A percentile compares a stretch with the other conserved stretches of the same genome.
These are phyloP conservation scores for Lepidopterella palustris DNA, from an alignment of 495 filamentous ascomycete species.

Conservation along the genomic window DNA sequence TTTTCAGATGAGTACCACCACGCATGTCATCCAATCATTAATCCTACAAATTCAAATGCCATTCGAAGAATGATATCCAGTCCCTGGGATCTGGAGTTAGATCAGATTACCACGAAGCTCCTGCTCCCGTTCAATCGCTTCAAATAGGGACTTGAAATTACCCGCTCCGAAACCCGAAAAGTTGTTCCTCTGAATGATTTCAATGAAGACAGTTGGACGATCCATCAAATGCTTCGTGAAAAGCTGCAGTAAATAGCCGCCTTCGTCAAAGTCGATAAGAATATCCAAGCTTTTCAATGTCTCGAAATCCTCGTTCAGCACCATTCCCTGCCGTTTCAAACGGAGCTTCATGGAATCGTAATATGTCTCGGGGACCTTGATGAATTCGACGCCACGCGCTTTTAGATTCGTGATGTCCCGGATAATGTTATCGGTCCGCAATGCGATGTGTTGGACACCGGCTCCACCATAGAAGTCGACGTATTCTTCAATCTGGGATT, in stretches of 20 bases:
- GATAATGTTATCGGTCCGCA: slow-evolving; percentile 74
- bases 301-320: slow-evolving; percentile 69
- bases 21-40: too few species aligned
- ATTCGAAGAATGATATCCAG: too few species aligned
- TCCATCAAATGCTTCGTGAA: slow-evolving; percentile 89
- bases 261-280: slow-evolving; percentile 86
- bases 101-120: slow-evolving; percentile 68
- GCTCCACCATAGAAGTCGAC: slow-evolving; percentile 79
- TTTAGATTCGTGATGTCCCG: slow-evolving; percentile 64
- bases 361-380: slow-evolving; percentile 73
- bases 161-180: slow-evolving; percentile 88
- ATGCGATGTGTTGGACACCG: slow-evolving; percentile 87
- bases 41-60: too few species aligned
- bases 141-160: slow-evolving; percentile 91
- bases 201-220: slow-evolving; percentile 86
- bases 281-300: slow-evolving; percentile 67
- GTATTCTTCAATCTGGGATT: slow-evolving; percentile 89
- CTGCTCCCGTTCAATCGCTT: slow-evolving; percentile 89
- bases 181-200: slow-evolving; percentile 83
- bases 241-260: slow-evolving; percentile 63
- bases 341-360: slow-evolving; percentile 69
- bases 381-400: slow-evolving; percentile 80
- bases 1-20: background rate
- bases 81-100: background rate
- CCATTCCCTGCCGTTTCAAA: slow-evolving; percentile 48